Percentiles rank a stretch among this genome's conserved stretches.
These are phyloP conservation scores for Bondarzewia mesenterica DNA, from an alignment of 1,284 basidiomycete species.

Conservation along the genomic window DNA sequence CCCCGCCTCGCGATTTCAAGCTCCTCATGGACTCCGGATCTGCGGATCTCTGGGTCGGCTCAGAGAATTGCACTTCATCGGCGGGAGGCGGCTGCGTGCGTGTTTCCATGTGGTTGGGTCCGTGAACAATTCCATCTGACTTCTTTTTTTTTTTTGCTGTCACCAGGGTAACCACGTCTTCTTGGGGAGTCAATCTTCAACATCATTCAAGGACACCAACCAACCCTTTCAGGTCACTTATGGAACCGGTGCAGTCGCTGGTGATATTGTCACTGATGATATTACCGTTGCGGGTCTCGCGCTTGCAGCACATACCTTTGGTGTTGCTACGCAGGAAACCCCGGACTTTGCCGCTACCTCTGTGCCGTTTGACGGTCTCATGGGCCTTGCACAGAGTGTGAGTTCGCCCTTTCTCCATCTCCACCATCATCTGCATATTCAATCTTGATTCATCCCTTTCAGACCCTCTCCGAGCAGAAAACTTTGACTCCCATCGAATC, in stretches of 20 bases:
- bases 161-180: slow-evolving; percentile 52
- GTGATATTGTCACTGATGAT: slow-evolving; percentile 61
- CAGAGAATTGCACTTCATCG: slow-evolving; percentile 42
- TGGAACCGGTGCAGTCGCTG: slow-evolving; percentile 66
- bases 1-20: slow-evolving; percentile 62
- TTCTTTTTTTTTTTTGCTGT: slow-evolving; percentile 3
- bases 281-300: slow-evolving; percentile 60
- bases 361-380: slow-evolving; percentile 71
- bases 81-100: slow-evolving; percentile 46
- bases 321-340: slow-evolving; percentile 58
- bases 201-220: slow-evolving; percentile 51
- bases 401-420: slow-evolving; percentile 16
- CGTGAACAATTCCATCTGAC: background rate
- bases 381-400: slow-evolving; percentile 76
- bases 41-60: slow-evolving; percentile 77
- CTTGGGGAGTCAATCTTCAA: slow-evolving; percentile 60
- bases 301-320: slow-evolving; percentile 62
- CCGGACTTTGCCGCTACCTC: slow-evolving; percentile 48
- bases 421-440: background rate
- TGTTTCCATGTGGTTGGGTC: background rate
- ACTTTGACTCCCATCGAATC: slow-evolving; percentile 70
- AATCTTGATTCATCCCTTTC: background rate
- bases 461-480: slow-evolving; percentile 59
- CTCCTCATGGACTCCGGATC: slow-evolving; percentile 85
- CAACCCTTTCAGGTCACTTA: slow-evolving; percentile 66